Conservation (phyloP, 345 rosid species). For the Dimocarpus longan region DNA sequence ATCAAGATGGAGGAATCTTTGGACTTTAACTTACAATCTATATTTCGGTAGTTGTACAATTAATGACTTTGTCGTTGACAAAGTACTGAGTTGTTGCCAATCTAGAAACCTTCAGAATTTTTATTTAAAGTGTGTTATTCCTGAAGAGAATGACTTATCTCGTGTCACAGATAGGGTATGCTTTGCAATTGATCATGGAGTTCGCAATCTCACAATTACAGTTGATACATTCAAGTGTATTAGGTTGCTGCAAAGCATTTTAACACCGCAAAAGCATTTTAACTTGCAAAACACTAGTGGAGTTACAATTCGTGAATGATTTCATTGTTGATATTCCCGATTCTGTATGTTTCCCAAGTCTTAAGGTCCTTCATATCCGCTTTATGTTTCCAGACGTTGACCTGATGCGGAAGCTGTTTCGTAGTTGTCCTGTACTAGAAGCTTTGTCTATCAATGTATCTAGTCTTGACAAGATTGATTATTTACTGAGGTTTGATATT, state of each 20-base stretch:
- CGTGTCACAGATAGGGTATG: background rate
- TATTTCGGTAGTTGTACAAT: background rate
- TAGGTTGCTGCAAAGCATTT: background rate
- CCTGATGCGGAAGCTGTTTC: background rate
- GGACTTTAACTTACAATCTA: background rate
- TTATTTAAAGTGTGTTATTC: background rate
- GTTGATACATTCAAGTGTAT: background rate
- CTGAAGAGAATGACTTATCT: background rate
- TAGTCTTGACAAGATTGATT: background rate
- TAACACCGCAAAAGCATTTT: too few relatives aligned
- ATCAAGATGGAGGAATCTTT: slow-evolving; percentile 19
- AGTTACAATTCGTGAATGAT: background rate
- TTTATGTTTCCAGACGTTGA: background rate
- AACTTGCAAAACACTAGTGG: background rate
- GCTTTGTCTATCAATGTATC: background rate
- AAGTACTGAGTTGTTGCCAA: slow-evolving; percentile 1
- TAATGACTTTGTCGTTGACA: slow-evolving; percentile 1
- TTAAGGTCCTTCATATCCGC: background rate
- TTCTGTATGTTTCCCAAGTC: background rate
- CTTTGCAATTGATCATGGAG: background rate
- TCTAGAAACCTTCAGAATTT: background rate
- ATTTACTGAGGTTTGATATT: background rate
- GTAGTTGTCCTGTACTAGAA: slow-evolving; percentile 3
- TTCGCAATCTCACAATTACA: background rate
- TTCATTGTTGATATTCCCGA: background rate